phyloP scores from a whole-genome alignment of 148 eudicot genomes.

The Persicaria maculosa region DNA sequence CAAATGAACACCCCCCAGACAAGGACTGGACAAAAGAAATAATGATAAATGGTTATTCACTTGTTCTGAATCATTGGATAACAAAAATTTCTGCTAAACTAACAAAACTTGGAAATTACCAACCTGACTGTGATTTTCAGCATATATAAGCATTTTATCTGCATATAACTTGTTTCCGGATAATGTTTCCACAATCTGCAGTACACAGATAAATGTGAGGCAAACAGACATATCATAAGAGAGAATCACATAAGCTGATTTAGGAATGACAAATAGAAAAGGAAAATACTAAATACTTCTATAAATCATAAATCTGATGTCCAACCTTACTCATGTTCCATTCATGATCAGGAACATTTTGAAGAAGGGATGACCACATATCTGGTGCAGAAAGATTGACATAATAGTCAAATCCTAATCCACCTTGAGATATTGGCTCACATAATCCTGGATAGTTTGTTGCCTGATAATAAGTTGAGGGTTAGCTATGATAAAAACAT shows the following conservation, averaged over 20 bases:
- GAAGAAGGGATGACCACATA: conserved; percentile 73
- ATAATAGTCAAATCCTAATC: conserved; percentile 94
- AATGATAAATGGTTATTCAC: not conserved
- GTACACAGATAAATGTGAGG: conserved; percentile 4
- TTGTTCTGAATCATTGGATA: not conserved
- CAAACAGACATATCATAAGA: not conserved
- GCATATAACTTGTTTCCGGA: conserved; percentile 43
- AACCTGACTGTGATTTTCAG: conserved; percentile 98
- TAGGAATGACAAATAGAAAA: not conserved
- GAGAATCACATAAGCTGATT: not conserved
- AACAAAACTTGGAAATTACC: conserved; percentile 4
- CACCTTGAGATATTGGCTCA: conserved; percentile 93
- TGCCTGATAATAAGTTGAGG: conserved; percentile 33
- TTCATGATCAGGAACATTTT: conserved; percentile 67
- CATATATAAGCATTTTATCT: conserved; percentile 79
- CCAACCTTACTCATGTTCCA: conserved; percentile 98
- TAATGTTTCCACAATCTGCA: conserved; percentile 74
- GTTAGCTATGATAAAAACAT: not conserved
- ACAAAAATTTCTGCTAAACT: not conserved
- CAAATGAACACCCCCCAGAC: conserved; percentile 87
- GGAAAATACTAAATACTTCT: not conserved
- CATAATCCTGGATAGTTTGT: conserved; percentile 86
- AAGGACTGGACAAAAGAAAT: conserved; percentile 57
- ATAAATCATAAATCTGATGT: not conserved
- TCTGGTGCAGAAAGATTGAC: conserved; percentile 81